Evolutionary conservation across 345 rosid species (phyloP), one percentile per base, ranked within the genome.

Genomic region (Camelina neglecta): DNA sequence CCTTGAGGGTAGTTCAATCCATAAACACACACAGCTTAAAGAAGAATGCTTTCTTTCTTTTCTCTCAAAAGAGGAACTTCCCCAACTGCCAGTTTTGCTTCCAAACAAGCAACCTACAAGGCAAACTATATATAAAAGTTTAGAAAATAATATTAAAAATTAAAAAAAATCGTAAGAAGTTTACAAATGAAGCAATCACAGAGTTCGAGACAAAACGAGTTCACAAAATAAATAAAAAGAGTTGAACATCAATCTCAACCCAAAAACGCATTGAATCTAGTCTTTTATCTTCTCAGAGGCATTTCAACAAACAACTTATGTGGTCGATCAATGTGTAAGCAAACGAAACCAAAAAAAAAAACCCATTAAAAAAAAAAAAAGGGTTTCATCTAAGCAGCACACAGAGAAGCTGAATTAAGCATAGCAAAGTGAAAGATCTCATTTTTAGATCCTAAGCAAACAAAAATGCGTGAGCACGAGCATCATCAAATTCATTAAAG

Each of bases 191-290:
- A 65, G 79, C 73, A 75, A 83, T 75, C 93, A 85, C 92, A 86
- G 73, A 85, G 81, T 69, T 75, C 91, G 78, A 88, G 87, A 86
- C 24, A 78, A 86, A 47, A 78, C 8, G 21, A 79, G 74, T 60
- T 48, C 2, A 26, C 11, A 75, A 41, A 61, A 61, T 31, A 78
- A 82, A 80, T 68, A 74, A 70, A 35, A 54, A 78, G 65, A 81
- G 86, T 81, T 86, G 83, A 87, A 86, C 89, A 87, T 78, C 82
- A 90, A 92, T 92, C 90, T 90, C 96, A 84, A 87, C 81, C 87
- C 78, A 80, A 71, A 29, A 84, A 79, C 84, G 73, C 97, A 88
- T 79, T 85, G 97, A 90, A 92, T 80, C 86, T 85, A 77, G 84
- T 74, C 91, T 71, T 24, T 66, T 75, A 33, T 63, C 91, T 69